Evolutionary conservation across 2,329 filamentous ascomycete genomes (phyloP), one percentile per base, ranked within the genome.

Genomic region (Pseudogymnoascus sp.): DNA sequence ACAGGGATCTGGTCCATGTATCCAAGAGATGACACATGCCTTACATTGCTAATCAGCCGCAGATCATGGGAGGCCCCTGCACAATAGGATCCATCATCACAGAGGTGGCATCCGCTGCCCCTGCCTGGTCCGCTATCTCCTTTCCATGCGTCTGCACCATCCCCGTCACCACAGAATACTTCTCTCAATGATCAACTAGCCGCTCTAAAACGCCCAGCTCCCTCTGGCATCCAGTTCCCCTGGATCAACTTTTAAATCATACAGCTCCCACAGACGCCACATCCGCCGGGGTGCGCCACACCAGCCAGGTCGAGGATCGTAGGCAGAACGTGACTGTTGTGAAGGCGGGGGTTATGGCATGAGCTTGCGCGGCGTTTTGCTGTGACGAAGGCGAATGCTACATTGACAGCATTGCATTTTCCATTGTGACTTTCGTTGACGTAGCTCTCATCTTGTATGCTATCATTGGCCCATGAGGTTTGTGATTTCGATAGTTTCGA

Each of bases 111-210:
- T 31, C 28, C 28, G 28, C 28, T 31, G 28, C 2, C 28, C 28
- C 28, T 31, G 28, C 28, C 28, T 31, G 28, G 28, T 31, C 28
- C 13, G 43, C 60, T 64, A 16, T 72, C 70, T 21, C 23, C 65
- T 16, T 72, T 67, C 62, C n/a, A n/a, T n/a, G n/a, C n/a, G n/a
- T n/a, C n/a, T n/a, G n/a, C n/a, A n/a, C n/a, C n/a, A n/a, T n/a
- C n/a, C n/a, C n/a, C n/a, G n/a, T n/a, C n/a, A n/a, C n/a, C n/a
- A n/a, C n/a, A n/a, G n/a, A n/a, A n/a, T n/a, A n/a, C 37, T 41
- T 41, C n/a, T 41, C 37, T 6, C 37, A 41, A 16, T 41, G 37
- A 41, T 41, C n/a, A 43, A 43, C 16, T n/a, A 43, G 39, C 39
- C 39, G 16, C 39, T 43, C 16, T 16, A 39, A n/a, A n/a, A n/a